Conservation (phyloP, 345 rosid genomes). For the Hibiscus trionum region DNA sequence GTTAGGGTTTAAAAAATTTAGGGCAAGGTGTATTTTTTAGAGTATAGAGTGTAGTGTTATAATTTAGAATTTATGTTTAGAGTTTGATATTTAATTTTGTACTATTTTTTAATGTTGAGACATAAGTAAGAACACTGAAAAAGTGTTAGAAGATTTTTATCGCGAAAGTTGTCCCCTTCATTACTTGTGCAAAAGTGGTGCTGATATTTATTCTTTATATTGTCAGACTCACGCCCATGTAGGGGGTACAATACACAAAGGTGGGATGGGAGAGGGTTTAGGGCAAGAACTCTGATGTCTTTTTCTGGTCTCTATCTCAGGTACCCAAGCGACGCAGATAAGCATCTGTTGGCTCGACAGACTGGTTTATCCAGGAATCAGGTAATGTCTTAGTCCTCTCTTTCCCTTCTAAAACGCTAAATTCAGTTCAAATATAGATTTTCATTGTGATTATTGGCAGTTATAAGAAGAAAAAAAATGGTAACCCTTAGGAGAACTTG, state of each 20-base stretch:
- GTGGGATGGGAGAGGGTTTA: neutral
- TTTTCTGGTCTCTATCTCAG: slow-evolving; percentile 90
- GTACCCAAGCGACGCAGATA: slow-evolving; percentile 99
- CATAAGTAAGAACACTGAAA: too few species aligned
- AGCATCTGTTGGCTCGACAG: slow-evolving; percentile 96
- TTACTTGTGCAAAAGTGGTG: slow-evolving; percentile 19
- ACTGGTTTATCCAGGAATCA: slow-evolving; percentile 98
- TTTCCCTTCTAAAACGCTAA: slow-evolving; percentile 1
- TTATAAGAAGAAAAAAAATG: neutral
- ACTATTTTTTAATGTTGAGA: too few species aligned
- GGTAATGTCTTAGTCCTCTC: slow-evolving; percentile 9
- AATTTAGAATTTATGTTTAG: too few species aligned
- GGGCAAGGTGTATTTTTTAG: too few species aligned
- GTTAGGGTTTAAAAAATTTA: too few species aligned
- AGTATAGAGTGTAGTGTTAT: too few species aligned
- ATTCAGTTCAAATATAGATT: neutral
- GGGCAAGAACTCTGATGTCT: slow-evolving; percentile 46
- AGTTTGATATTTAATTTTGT: too few species aligned
- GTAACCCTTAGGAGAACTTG: slow-evolving; percentile 7
- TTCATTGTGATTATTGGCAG: neutral
- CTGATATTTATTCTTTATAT: slow-evolving; percentile 42
- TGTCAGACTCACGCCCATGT: slow-evolving; percentile 48
- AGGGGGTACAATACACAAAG: slow-evolving; percentile 2
- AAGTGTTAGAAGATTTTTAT: too few species aligned
- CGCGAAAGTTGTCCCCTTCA: slow-evolving; percentile 22